phyloP scores from a whole-genome alignment of 768 basidiomycete genomes.

The Cytidiella melzeri region DNA sequence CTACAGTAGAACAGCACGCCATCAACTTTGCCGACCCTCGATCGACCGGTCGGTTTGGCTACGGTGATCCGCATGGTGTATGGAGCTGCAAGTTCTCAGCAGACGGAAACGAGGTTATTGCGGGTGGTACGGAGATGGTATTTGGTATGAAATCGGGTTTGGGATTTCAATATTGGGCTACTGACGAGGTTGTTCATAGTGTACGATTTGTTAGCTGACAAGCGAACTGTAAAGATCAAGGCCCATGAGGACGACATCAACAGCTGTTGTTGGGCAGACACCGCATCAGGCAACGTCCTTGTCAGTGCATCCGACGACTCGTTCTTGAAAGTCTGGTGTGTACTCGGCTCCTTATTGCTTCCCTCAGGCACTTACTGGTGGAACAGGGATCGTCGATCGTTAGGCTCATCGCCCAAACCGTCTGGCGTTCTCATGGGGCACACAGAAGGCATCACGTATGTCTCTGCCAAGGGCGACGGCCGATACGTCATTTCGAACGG shows the following conservation, averaged over 20 bases:
- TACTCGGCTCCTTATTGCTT: neutral
- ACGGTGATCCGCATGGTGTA: constrained; percentile 57
- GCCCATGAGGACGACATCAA: constrained; percentile 93
- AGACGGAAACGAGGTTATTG: constrained; percentile 92
- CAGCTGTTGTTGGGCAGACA: constrained; percentile 94
- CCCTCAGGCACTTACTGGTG: neutral
- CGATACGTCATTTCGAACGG: constrained; percentile 94
- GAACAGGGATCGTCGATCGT: constrained; percentile 45
- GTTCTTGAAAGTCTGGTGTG: constrained; percentile 91
- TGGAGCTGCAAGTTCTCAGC: constrained; percentile 97
- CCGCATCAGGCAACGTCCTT: constrained; percentile 86
- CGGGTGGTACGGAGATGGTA: constrained; percentile 80
- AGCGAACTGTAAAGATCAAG: constrained; percentile 75
- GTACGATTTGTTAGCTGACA: constrained; percentile 81
- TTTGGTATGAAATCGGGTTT: constrained; percentile 43
- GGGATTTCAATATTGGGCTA: neutral
- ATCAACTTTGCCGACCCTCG: constrained; percentile 38
- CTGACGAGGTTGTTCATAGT: constrained; percentile 39
- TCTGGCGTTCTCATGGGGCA: constrained; percentile 94
- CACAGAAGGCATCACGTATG: constrained; percentile 92
- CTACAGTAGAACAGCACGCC: constrained; percentile 53
- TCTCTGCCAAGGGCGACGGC: constrained; percentile 94
- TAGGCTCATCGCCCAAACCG: constrained; percentile 54
- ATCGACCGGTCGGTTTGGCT: constrained; percentile 16
- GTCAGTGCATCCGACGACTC: constrained; percentile 94